A percentile compares a stretch with the other conserved stretches of the same genome.
Evolutionary conservation across 768 basidiomycete genomes (phyloP).

Genomic region (Lactarius deliciosus): DNA sequence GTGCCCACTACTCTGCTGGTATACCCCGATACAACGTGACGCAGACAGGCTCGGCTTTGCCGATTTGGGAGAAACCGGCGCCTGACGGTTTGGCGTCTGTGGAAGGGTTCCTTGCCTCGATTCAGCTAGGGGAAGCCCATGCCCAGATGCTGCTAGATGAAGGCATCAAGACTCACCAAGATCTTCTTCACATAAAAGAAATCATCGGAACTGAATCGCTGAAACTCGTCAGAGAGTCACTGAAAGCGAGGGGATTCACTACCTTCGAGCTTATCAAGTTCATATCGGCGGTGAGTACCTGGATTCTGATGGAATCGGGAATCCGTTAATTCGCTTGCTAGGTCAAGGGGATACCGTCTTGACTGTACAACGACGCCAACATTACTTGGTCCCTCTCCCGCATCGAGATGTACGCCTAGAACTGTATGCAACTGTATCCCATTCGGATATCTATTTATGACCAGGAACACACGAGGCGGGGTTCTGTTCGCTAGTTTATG

Average conservation of each 20-base stretch:
- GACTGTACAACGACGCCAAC: not conserved
- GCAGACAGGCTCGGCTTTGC: not conserved
- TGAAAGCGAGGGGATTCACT: conserved; percentile 10
- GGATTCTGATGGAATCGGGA: not conserved
- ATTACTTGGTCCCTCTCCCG: not conserved
- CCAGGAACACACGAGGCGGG: conserved; percentile 4
- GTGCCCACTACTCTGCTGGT: not conserved
- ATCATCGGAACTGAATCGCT: not conserved
- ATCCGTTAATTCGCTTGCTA: not conserved
- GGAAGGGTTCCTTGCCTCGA: conserved; percentile 2
- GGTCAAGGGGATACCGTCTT: conserved; percentile 2
- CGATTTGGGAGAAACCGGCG: not conserved
- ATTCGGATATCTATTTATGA: not conserved
- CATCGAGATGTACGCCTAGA: not conserved
- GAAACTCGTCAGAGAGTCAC: not conserved
- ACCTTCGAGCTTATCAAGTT: conserved; percentile 17
- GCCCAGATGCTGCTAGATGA: conserved; percentile 5
- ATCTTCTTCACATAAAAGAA: conserved; percentile 2
- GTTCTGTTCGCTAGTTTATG: not conserved
- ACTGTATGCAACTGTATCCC: not conserved
- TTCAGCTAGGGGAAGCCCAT: conserved; percentile 7
- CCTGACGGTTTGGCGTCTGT: not conserved
- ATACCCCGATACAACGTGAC: not conserved
- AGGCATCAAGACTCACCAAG: conserved; percentile 11
- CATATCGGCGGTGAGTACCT: conserved; percentile 9